A percentile compares a stretch with the other conserved stretches of the same genome.
Evolutionary conservation across 2,329 filamentous ascomycete genomes (phyloP).

Genomic region (Arthrobotrys entomopaga): DNA sequence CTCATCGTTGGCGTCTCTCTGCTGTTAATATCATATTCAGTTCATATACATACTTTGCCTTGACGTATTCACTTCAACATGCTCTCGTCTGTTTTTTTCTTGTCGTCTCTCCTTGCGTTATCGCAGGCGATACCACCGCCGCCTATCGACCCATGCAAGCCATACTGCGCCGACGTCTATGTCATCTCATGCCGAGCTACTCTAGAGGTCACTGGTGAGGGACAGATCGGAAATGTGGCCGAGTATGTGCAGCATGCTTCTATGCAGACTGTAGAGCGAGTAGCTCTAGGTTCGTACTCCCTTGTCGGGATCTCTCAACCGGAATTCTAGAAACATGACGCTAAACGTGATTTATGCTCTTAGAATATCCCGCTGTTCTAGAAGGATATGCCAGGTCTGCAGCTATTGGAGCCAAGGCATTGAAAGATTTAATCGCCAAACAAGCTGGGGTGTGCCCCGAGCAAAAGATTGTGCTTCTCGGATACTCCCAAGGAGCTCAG

Average conservation of each 20-base stretch:
- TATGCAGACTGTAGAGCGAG: conserved; percentile 36
- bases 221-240: conserved; percentile 46
- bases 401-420: conserved; percentile 55
- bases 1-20: conserved; percentile 2
- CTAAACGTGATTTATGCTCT: conserved; percentile 1
- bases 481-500: conserved; percentile 61
- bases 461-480: conserved; percentile 59
- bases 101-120: conserved; percentile 45
- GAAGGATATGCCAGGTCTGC: conserved; percentile 56
- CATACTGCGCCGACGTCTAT: conserved; percentile 48
- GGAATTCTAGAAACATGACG: background rate
- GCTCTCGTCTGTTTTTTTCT: conserved; percentile 29
- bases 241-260: conserved; percentile 38
- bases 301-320: background rate
- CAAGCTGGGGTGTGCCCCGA: conserved; percentile 57
- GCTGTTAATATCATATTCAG: background rate
- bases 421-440: conserved; percentile 55
- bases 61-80: conserved; percentile 11
- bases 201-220: conserved; percentile 41
- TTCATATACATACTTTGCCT: background rate
- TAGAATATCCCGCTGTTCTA: conserved; percentile 58
- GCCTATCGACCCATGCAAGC: conserved; percentile 47
- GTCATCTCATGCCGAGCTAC: conserved; percentile 47
- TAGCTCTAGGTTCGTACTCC: conserved; percentile 31
- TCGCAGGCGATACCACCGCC: conserved; percentile 54